Evolutionary conservation across 352 stramenopile genomes (phyloP).

Genomic region (Phytophthora fragariae): DNA sequence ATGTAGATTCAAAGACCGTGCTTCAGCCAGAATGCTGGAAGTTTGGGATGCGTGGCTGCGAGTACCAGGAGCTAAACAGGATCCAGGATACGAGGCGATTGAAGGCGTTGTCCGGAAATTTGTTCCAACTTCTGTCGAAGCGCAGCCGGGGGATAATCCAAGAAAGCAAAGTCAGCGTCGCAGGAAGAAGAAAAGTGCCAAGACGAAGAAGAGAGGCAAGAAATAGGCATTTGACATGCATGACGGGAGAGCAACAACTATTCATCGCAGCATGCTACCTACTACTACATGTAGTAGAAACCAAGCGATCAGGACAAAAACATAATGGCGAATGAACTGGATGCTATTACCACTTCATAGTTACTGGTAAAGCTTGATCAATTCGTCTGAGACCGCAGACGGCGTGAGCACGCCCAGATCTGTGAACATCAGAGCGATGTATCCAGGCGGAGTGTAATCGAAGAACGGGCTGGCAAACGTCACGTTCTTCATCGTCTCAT

Average conservation of each 20-base stretch:
- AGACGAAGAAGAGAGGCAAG: conserved; percentile 14
- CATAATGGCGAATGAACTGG: conserved; percentile 13
- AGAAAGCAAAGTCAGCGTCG: conserved; percentile 13
- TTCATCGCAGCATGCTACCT: background rate
- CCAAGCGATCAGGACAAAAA: conserved; percentile 2
- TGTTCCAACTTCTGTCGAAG: conserved; percentile 22
- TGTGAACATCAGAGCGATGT: conserved; percentile 99
- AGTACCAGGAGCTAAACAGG: conserved; percentile 52
- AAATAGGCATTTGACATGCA: background rate
- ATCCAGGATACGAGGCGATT: conserved; percentile 63
- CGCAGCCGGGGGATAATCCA: background rate
- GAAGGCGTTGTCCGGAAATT: conserved; percentile 63
- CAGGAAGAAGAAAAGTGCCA: conserved; percentile 27
- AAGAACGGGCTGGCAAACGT: conserved; percentile 91
- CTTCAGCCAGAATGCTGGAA: conserved; percentile 71
- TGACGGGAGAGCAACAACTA: too few species aligned
- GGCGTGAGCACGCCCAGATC: conserved; percentile 98
- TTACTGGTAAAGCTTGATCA: conserved; percentile 99
- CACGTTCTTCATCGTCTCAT: conserved; percentile 62
- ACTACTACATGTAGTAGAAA: background rate
- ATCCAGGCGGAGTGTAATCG: conserved; percentile 98
- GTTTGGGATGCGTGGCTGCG: conserved; percentile 70
- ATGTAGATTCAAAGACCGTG: conserved; percentile 71
- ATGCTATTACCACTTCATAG: conserved; percentile 6
- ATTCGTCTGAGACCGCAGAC: conserved; percentile 97